Percentiles rank a stretch among this genome's conserved stretches.
These are phyloP conservation scores for Sphagnum contortum DNA, from an alignment of 225 moss, liverwort and hornwort species.

Conservation along the genomic window DNA sequence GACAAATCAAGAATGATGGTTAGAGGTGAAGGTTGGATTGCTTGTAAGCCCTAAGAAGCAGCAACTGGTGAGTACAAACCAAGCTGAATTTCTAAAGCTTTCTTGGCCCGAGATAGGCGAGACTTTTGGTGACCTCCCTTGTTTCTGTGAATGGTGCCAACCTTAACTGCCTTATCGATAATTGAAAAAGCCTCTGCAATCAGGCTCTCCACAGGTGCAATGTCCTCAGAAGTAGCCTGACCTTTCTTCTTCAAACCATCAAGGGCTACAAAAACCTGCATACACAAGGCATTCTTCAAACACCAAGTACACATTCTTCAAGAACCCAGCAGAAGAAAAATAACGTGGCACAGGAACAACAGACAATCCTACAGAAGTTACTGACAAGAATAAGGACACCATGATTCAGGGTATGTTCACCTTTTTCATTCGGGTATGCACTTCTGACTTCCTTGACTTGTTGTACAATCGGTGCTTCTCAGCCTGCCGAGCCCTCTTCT, in stretches of 20 bases:
- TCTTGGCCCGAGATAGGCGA: slow-evolving; percentile 86
- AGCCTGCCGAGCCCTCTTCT: slow-evolving; percentile 78
- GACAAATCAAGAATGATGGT: too few relatives aligned
- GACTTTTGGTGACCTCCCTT: slow-evolving; percentile 99
- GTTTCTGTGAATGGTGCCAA: slow-evolving; percentile 83
- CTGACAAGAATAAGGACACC: neutral
- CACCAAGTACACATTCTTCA: too few relatives aligned
- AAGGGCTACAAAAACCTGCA: slow-evolving; percentile 77
- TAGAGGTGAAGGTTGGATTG: too few relatives aligned
- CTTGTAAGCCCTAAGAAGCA: slow-evolving; percentile 28
- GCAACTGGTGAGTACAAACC: slow-evolving; percentile 70
- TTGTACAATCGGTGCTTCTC: slow-evolving; percentile 76
- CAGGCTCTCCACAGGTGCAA: slow-evolving; percentile 70
- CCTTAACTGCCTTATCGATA: slow-evolving; percentile 91
- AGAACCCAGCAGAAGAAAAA: neutral
- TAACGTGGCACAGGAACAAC: neutral
- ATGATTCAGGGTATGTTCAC: slow-evolving; percentile 2
- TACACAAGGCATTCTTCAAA: too few relatives aligned
- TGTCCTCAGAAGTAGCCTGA: slow-evolving; percentile 50
- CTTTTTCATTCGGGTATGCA: slow-evolving; percentile 98
- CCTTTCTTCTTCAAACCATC: slow-evolving; percentile 81
- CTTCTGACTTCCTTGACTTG: slow-evolving; percentile 88
- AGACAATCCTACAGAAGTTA: neutral
- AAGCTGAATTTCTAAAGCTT: slow-evolving; percentile 67
- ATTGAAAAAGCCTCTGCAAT: slow-evolving; percentile 79